Conservation (phyloP, 2,329 filamentous ascomycete species). For the Cladophialophora bantiana region DNA sequence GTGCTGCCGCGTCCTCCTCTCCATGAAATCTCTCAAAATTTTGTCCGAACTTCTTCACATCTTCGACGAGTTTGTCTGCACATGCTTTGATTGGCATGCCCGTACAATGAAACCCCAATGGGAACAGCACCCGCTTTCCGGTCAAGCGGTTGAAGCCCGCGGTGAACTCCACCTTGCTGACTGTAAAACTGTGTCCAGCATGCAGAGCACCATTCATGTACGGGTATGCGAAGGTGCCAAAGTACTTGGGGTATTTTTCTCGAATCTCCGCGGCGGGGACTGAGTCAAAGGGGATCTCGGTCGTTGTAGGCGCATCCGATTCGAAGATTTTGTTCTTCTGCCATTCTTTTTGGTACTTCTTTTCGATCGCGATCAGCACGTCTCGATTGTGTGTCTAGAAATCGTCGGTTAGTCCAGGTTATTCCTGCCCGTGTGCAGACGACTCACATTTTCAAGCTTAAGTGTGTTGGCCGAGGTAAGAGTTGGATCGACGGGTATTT, state of each 20-base stretch:
- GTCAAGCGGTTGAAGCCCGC: slow-evolving; percentile 87
- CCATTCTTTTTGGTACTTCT: slow-evolving; percentile 91
- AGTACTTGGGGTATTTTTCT: slow-evolving; percentile 87
- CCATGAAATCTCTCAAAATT: slow-evolving; percentile 81
- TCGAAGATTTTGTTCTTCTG: slow-evolving; percentile 80
- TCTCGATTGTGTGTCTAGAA: slow-evolving; percentile 83
- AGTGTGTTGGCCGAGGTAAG: slow-evolving; percentile 66
- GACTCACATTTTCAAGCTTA: slow-evolving; percentile 67
- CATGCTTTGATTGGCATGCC: slow-evolving; percentile 98
- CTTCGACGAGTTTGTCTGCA: slow-evolving; percentile 90
- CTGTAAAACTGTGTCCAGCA: slow-evolving; percentile 90
- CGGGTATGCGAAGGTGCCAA: slow-evolving; percentile 77
- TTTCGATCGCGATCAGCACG: slow-evolving; percentile 80
- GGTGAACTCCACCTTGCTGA: slow-evolving; percentile 91
- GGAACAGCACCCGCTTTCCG: slow-evolving; percentile 85
- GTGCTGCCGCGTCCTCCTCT: slow-evolving; percentile 61
- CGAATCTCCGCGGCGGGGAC: slow-evolving; percentile 77
- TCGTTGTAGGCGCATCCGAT: slow-evolving; percentile 78
- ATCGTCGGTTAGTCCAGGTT: slow-evolving; percentile 13
- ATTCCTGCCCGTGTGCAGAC: slow-evolving; percentile 9
- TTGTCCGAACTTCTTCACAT: slow-evolving; percentile 86
- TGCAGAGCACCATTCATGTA: slow-evolving; percentile 91
- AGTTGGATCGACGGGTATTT: slow-evolving; percentile 62
- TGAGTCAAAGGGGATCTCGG: slow-evolving; percentile 77
- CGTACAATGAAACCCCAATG: slow-evolving; percentile 93